A percentile compares a stretch with the other conserved stretches of the same genome.
phyloP scores from a whole-genome alignment of 768 basidiomycete species.

The Suillus tomentosus region DNA sequence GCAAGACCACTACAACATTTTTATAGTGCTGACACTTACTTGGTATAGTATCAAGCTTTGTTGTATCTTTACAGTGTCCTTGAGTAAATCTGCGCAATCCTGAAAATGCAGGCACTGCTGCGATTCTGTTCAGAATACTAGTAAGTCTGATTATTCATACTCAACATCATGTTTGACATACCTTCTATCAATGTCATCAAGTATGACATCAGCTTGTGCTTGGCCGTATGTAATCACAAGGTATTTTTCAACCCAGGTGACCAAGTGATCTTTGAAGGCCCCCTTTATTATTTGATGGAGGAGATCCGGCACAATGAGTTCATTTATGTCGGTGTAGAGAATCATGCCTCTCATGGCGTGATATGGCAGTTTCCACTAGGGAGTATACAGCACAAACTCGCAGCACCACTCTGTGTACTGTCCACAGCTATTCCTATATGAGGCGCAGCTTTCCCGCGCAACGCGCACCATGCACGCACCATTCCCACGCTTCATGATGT shows the following conservation, averaged over 20 bases:
- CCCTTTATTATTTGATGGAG: conserved; percentile 53
- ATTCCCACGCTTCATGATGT: too few relatives aligned
- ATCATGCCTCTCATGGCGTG: too few relatives aligned
- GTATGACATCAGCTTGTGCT: conserved; percentile 25
- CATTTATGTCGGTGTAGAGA: conserved; percentile 36
- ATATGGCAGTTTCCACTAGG: too few relatives aligned
- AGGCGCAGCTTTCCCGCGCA: too few relatives aligned
- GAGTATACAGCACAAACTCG: too few relatives aligned
- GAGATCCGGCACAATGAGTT: conserved; percentile 38
- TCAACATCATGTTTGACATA: conserved; percentile 16
- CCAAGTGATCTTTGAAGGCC: conserved; percentile 44
- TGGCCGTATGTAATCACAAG: conserved; percentile 22
- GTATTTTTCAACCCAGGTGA: conserved; percentile 39
- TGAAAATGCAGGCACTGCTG: conserved; percentile 17
- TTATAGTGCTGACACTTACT: too few relatives aligned
- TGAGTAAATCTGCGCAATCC: conserved; percentile 28
- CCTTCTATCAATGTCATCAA: conserved; percentile 39
- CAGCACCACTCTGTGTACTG: too few relatives aligned
- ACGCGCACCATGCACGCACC: too few relatives aligned
- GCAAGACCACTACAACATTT: too few relatives aligned
- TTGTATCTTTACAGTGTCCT: too few relatives aligned
- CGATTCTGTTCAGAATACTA: conserved; percentile 14
- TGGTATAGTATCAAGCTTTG: too few relatives aligned
- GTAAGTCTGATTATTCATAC: background rate
- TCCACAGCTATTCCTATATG: too few relatives aligned